phyloP scores from a whole-genome alignment of 2,329 filamentous ascomycete genomes.

The Biscogniauxia marginata region DNA sequence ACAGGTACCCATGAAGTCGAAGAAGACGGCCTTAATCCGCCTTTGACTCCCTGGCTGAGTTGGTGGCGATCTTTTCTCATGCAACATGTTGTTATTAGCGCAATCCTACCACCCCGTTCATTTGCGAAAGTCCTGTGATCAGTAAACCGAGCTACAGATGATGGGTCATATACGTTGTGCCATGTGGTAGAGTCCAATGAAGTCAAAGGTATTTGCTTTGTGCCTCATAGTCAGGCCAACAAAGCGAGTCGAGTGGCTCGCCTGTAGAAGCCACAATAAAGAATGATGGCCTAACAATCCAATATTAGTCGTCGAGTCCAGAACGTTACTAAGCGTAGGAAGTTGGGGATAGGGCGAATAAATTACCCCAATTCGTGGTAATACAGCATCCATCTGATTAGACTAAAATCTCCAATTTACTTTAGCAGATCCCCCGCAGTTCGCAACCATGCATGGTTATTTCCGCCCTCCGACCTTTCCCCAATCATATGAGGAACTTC shows the following conservation, averaged over 20 bases:
- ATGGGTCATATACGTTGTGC: not conserved
- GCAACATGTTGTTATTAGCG: not conserved
- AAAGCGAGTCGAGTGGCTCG: not conserved
- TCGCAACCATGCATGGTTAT: not conserved
- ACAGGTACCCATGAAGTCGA: slow-evolving; percentile 60
- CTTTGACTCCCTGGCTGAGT: not conserved
- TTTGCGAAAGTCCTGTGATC: not conserved
- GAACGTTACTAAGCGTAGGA: not conserved
- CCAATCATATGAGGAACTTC: not conserved
- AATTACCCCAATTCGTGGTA: not conserved
- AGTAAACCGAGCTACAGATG: not conserved
- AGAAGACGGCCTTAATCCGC: slow-evolving; percentile 47
- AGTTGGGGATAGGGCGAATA: not conserved
- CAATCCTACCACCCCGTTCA: not conserved
- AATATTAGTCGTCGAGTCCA: not conserved
- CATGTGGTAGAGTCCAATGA: not conserved
- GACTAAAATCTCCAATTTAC: not conserved
- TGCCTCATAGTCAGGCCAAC: not conserved
- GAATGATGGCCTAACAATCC: not conserved
- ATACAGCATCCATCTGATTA: too few relatives aligned
- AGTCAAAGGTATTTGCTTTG: not conserved
- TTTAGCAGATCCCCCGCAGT: not conserved
- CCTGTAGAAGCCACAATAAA: not conserved
- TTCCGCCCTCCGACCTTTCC: not conserved
- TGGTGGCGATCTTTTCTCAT: not conserved